Evolutionary conservation across 441 rosid species (phyloP).

Genomic region (Kokia cookei): DNA sequence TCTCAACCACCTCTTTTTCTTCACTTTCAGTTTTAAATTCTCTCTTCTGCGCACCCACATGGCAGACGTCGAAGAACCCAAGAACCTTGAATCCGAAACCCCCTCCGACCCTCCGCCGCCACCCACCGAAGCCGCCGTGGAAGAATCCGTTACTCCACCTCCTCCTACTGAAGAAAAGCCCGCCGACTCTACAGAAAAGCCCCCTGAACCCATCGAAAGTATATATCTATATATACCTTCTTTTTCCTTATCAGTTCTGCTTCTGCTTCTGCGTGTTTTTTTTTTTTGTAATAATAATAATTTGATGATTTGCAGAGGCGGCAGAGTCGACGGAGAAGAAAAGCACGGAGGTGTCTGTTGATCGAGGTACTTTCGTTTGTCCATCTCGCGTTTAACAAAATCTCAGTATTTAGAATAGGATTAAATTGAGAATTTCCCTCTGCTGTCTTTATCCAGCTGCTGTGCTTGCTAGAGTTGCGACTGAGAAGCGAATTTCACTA

Average conservation of each 20-base stretch:
- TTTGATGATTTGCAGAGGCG: neutral
- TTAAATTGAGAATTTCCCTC: neutral
- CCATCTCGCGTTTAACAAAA: neutral
- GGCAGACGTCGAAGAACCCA: slow-evolving; percentile 52
- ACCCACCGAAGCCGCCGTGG: slow-evolving; percentile 35
- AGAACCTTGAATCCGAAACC: slow-evolving; percentile 44
- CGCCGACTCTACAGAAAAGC: slow-evolving; percentile 34
- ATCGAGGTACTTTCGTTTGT: slow-evolving; percentile 35
- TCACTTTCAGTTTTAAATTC: neutral
- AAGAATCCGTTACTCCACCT: slow-evolving; percentile 46
- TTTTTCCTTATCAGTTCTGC: neutral
- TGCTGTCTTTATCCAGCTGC: slow-evolving; percentile 37
- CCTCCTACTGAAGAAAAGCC: slow-evolving; percentile 47
- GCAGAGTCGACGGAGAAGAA: slow-evolving; percentile 31
- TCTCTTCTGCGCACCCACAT: slow-evolving; percentile 13
- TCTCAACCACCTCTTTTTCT: slow-evolving; percentile 17
- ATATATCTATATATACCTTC: slow-evolving; percentile 16
- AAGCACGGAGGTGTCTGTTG: slow-evolving; percentile 35
- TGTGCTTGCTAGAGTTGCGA: slow-evolving; percentile 76
- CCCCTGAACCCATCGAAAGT: slow-evolving; percentile 42
- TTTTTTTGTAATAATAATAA: no score
- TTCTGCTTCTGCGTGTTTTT: neutral
- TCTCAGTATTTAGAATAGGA: neutral
- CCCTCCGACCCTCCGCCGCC: slow-evolving; percentile 37
- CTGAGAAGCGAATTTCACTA: slow-evolving; percentile 72